Evolutionary conservation across 805 yeast genomes (phyloP).

Genomic region (Nakazawaea anatomiae): DNA sequence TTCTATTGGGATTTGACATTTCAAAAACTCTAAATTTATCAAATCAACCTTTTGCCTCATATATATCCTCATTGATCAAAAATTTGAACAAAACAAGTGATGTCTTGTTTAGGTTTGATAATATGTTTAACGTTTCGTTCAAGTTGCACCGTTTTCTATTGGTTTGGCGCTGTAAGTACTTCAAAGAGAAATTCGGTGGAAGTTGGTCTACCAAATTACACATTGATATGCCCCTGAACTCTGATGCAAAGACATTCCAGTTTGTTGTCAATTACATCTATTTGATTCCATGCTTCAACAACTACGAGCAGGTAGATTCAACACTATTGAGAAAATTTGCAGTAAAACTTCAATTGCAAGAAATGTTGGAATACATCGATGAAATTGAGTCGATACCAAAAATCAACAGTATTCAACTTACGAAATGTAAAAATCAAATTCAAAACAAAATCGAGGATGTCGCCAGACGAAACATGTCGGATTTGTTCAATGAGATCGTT

Average conservation of each 20-base stretch:
- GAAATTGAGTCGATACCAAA: conserved; percentile 20
- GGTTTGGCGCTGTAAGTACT: conserved; percentile 27
- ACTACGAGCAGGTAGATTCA: conserved; percentile 24
- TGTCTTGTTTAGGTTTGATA: conserved; percentile 22
- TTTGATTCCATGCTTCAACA: conserved; percentile 24
- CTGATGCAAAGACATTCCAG: conserved; percentile 25
- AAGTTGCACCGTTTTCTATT: conserved; percentile 37
- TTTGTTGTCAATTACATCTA: conserved; percentile 23
- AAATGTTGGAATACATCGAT: conserved; percentile 30
- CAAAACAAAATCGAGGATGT: conserved; percentile 27
- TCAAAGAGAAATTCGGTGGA: conserved; percentile 18
- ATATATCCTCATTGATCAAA: conserved; percentile 43
- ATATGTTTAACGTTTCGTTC: conserved; percentile 10
- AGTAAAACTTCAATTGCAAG: conserved; percentile 25
- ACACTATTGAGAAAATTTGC: conserved; percentile 26
- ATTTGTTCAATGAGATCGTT: conserved; percentile 24
- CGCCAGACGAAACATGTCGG: conserved; percentile 28
- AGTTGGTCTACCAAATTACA: conserved; percentile 17
- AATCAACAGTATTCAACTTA: conserved; percentile 15
- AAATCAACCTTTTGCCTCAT: conserved; percentile 66
- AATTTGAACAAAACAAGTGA: conserved; percentile 26
- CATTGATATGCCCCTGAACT: conserved; percentile 16
- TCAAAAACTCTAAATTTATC: conserved; percentile 60
- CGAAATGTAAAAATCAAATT: conserved; percentile 27
- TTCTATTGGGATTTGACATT: conserved; percentile 55